Evolutionary conservation across 2,329 filamentous ascomycete species (phyloP).

Genomic region (Emericellopsis cladophorae): DNA sequence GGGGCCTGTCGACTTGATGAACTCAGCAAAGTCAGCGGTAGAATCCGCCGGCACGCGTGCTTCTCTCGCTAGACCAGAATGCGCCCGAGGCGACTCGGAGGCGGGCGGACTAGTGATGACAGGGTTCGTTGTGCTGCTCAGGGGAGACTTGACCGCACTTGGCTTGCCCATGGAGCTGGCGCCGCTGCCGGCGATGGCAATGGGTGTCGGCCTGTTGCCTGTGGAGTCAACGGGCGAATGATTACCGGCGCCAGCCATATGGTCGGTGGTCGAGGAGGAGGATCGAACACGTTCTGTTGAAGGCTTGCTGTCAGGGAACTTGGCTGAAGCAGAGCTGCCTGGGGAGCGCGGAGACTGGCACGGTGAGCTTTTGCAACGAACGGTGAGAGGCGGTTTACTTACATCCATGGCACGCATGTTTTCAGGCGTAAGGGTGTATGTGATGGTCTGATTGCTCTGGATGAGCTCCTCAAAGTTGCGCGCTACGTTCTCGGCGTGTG

Average conservation of each 20-base stretch:
- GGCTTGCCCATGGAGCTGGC: not conserved
- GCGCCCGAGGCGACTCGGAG: slow-evolving; percentile 1
- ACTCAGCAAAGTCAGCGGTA: slow-evolving; percentile 73
- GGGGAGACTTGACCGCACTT: not conserved
- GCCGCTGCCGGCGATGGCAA: not conserved
- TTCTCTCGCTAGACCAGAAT: slow-evolving; percentile 46
- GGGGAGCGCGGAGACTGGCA: slow-evolving; percentile 25
- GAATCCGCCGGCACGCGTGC: slow-evolving; percentile 60
- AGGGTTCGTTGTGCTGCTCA: slow-evolving; percentile 2
- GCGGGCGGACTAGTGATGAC: slow-evolving; percentile 7
- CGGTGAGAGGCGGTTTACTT: slow-evolving; percentile 17
- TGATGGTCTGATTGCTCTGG: slow-evolving; percentile 69
- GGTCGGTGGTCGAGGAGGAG: slow-evolving; percentile 9
- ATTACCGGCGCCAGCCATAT: not conserved
- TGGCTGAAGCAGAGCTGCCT: slow-evolving; percentile 26
- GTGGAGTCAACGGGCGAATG: slow-evolving; percentile 1
- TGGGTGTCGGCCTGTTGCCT: slow-evolving; percentile 1
- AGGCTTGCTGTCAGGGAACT: slow-evolving; percentile 26
- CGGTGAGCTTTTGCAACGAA: slow-evolving; percentile 5
- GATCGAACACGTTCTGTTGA: slow-evolving; percentile 29
- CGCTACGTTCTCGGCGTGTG: slow-evolving; percentile 42
- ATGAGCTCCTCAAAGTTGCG: slow-evolving; percentile 70
- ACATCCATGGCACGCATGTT: slow-evolving; percentile 68
- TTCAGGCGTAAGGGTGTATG: slow-evolving; percentile 70
- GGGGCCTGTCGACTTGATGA: slow-evolving; percentile 77